These are phyloP conservation scores for Lactarius akahatsu DNA, from an alignment of 768 basidiomycete genomes.

Conservation along the genomic window DNA sequence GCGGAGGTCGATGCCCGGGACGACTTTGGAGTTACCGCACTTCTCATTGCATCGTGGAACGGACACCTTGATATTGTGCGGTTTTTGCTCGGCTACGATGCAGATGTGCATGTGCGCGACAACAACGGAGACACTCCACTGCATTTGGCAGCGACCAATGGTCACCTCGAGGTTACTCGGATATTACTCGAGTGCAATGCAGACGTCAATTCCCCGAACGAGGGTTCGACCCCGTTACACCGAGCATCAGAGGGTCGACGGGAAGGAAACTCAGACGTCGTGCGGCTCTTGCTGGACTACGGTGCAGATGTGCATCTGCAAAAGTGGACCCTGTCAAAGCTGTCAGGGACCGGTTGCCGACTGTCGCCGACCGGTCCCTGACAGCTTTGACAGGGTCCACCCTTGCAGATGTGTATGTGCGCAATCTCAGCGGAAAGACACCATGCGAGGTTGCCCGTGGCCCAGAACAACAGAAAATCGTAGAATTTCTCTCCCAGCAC, in stretches of 20 bases:
- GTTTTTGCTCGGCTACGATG: neutral
- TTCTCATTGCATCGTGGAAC: neutral
- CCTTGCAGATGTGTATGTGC: too few relatives aligned
- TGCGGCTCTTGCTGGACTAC: neutral
- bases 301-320: neutral
- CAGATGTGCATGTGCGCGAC: neutral
- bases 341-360: too few relatives aligned
- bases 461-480: too few relatives aligned
- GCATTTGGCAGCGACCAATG: neutral
- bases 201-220: neutral
- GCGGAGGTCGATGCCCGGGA: neutral
- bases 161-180: neutral
- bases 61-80: neutral
- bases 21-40: neutral
- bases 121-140: neutral
- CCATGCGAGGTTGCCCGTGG: too few relatives aligned
- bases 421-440: too few relatives aligned
- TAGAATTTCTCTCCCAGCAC: too few relatives aligned
- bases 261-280: too few relatives aligned
- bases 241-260: too few relatives aligned
- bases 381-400: too few relatives aligned
- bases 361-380: too few relatives aligned
- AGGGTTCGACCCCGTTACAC: neutral
- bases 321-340: too few relatives aligned
- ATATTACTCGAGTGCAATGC: neutral